Conservation (phyloP, 345 rosid species). For the Eucalyptus pauciflora region DNA sequence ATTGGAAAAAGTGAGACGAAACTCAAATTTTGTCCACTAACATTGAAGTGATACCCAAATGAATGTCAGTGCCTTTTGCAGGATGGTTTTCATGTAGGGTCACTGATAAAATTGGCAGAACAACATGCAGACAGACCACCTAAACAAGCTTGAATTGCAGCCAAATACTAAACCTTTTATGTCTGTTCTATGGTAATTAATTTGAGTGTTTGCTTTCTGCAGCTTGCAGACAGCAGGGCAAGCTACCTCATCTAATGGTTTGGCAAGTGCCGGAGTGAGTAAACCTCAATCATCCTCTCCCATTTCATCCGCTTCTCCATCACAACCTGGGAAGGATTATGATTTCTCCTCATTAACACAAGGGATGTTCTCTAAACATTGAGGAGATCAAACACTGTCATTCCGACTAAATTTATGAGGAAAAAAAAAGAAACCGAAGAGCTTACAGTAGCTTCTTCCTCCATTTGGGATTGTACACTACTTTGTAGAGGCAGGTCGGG, state of each 20-base stretch:
- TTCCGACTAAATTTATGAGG: neutral
- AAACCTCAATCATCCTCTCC: conserved; percentile 45
- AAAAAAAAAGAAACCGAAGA: neutral
- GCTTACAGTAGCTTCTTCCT: neutral
- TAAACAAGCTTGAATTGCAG: neutral
- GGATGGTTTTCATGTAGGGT: neutral
- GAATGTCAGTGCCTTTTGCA: neutral
- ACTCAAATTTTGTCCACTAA: neutral
- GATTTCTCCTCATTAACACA: conserved; percentile 91
- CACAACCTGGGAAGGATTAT: conserved; percentile 53
- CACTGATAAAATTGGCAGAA: neutral
- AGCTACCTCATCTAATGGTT: conserved; percentile 36
- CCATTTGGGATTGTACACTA: neutral
- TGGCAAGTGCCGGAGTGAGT: conserved; percentile 13
- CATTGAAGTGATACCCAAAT: neutral
- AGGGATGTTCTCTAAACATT: conserved; percentile 82
- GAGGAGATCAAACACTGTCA: neutral
- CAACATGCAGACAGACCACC: neutral
- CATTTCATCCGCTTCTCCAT: conserved; percentile 21
- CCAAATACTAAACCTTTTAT: neutral
- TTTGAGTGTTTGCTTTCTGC: neutral
- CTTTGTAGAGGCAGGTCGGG: neutral
- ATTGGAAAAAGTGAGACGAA: neutral
- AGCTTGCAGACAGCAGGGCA: conserved; percentile 52
- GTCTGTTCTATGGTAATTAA: neutral